Base-by-base conservation (phyloP, 2,329 filamentous ascomycete species). In the Neofusicoccum kwambonambiense region DNA sequence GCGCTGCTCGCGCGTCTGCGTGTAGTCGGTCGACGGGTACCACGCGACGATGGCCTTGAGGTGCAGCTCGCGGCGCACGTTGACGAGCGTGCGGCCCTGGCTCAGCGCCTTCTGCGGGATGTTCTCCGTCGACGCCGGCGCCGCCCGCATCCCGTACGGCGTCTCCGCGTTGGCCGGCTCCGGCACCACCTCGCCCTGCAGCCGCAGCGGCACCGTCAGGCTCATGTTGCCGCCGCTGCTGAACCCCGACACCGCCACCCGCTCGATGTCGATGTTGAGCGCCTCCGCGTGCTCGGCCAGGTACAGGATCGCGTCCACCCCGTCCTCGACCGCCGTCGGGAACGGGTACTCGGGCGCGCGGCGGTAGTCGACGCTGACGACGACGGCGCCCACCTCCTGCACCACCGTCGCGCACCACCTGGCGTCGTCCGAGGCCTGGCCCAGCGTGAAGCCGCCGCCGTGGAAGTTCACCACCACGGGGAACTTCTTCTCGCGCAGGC, bases 401-500 rank as follows among this genome's bases (percentile, higher is more conserved):
- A 87, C 78, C 2, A 88, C 83, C 6, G 80, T 80, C 27, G 79
- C 78, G 47, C 83, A 83, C 86, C 86, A 89, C 64, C 86, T 81
- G 50, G 82, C 81, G 75, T 89, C 87, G 70, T 89, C 87, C 15
- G 82, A 84, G 7, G 86, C 81, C 4, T 78, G 81, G 4, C 87
- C 87, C 5, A 89, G 74, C 0, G 84, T 86, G 73, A 89, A 89
- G 1, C 87, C 87, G 49, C 87, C 87, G 15, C 87, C 86, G 67
- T 89, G 87, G 69, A 88, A 88, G 70, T 88, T 88, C 69, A 89
- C 82, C 2, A 87, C 80, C 3, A 86, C 83, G 0, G 86, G 86
- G 64, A 83, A 87, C 34, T 76, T 78, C 70, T 79, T 77, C 62
- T 75, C 77, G 71, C 71, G 76, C 15, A 80, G 69, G 54, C 75